Base-by-base conservation (phyloP, 2,329 filamentous ascomycete species). In the Colletotrichum liriopes region DNA sequence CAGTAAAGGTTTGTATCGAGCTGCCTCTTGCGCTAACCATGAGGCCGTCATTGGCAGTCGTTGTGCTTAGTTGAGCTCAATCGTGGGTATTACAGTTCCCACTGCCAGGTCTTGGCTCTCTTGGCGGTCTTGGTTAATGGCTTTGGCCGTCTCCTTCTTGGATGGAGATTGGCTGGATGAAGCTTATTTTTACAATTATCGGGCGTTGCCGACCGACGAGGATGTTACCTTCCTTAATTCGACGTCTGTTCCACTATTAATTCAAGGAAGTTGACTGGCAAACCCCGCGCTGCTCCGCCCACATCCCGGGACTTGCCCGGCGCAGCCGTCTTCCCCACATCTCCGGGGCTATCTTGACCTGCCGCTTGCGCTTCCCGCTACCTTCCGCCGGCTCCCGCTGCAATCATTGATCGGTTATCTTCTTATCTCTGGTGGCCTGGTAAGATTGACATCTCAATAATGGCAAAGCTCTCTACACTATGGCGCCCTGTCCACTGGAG, bases 181-280 rank as follows among this genome's bases (percentile, higher is more conserved):
- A 72, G 65, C 59, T 72, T 69, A 65, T 69, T 47, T 72, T 55
- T 37, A 59, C 51, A 23, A 55, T 29, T 60, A 54, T 69, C 47
- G 59, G 59, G 65, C 59, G 56, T 49, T 59, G 69, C 65, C 65
- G 69, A 52, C 59, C 59, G 26, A 60, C 37, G 59, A 69, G 61
- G 32, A 72, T 72, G 65, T 39, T 20, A 72, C 69, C 69, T 72
- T 72, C 69, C 69, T 69, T 60, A 72, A 64, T 64, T 51, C 20
- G 65, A 62, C 52, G 29, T 59, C 43, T 32, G 54, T 47, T 35
- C 69, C 69, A 68, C 65, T 26, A 20, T 37, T 20, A 26, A 20
- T 64, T 39, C 37, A 39, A 54, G 49, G 37, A 64, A 64, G 47
- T 52, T 20, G n/a, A 41, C 35, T 41, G 35, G 26, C 20, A 35